phyloP scores from a whole-genome alignment of 164 flowering plant species.

The Kalanchoe fedtschenkoi region DNA sequence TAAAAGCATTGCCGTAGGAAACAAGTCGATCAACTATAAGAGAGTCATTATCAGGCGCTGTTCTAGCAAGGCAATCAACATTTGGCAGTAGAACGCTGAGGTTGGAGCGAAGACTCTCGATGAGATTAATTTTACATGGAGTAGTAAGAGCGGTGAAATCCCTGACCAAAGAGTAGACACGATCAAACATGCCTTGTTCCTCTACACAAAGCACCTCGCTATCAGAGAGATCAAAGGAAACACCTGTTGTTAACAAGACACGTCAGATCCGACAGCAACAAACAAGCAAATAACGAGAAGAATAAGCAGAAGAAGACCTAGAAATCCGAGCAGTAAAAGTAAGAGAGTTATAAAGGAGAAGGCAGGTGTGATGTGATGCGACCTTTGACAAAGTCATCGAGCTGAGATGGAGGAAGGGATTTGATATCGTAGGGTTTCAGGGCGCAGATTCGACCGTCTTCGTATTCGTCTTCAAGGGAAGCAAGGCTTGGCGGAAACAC shows the following conservation, averaged over 20 bases:
- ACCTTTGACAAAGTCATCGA: constrained; percentile 95
- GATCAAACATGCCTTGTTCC: constrained; percentile 84
- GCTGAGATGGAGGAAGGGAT: constrained; percentile 48
- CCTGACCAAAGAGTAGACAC: constrained; percentile 59
- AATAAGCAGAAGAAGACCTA: too few relatives aligned
- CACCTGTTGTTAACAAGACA: constrained; percentile 49
- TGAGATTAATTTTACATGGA: constrained; percentile 51
- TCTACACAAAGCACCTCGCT: constrained; percentile 81
- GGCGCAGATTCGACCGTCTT: constrained; percentile 38
- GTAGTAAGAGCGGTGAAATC: constrained; percentile 39
- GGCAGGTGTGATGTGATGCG: not conserved
- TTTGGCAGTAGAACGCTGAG: constrained; percentile 84
- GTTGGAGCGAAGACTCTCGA: constrained; percentile 81
- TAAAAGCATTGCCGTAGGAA: constrained; percentile 76
- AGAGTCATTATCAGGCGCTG: constrained; percentile 19
- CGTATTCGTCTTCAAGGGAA: constrained; percentile 48
- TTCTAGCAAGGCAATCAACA: constrained; percentile 61
- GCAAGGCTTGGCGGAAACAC: constrained; percentile 51
- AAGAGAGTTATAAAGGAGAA: not conserved
- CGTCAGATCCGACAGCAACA: too few relatives aligned
- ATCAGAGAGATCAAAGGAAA: constrained; percentile 88
- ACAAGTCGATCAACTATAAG: constrained; percentile 39
- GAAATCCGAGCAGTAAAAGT: not conserved
- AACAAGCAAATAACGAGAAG: too few relatives aligned
- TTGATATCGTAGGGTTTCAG: constrained; percentile 36